Percentiles rank a stretch among this genome's conserved stretches.
These are phyloP conservation scores for Chlamydomonas sp. DNA, from an alignment of 139 green algal genomes.

Conservation along the genomic window DNA sequence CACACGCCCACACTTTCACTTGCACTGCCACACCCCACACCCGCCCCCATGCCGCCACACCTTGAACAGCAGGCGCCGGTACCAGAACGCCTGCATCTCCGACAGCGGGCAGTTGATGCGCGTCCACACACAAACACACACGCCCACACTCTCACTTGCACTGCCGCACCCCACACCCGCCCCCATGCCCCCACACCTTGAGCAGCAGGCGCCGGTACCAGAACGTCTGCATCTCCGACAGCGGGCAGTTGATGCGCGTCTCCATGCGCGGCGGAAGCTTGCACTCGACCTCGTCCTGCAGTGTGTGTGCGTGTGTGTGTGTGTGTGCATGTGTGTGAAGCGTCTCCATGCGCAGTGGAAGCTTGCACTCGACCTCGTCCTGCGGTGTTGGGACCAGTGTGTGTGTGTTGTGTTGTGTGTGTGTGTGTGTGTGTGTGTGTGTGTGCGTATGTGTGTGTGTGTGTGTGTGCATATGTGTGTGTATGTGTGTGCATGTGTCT, in stretches of 20 bases:
- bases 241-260: conserved; percentile 57
- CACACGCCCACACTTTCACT: background rate
- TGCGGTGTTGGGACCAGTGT: no score
- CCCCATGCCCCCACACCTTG: conserved; percentile 31
- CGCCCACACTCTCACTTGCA: background rate
- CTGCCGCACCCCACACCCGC: background rate
- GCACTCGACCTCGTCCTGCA: conserved; percentile 43
- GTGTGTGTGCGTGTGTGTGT: no score
- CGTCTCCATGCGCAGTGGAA: no score
- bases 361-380: no score
- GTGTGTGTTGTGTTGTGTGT: no score
- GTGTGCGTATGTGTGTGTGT: no score
- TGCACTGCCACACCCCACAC: no score
- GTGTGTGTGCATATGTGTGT: no score
- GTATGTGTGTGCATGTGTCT: no score
- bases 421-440: no score
- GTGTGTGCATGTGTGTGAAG: no score
- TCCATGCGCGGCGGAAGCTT: conserved; percentile 53
- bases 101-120: conserved; percentile 24
- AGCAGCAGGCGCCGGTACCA: conserved; percentile 47
- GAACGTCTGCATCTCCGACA: conserved; percentile 46
- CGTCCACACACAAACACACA: background rate
- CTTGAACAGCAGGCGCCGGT: conserved; percentile 42
- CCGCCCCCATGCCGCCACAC: no score
- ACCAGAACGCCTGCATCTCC: conserved; percentile 48